Evolutionary conservation across 345 rosid species (phyloP).

Genomic region (Cochlearia excelsa): DNA sequence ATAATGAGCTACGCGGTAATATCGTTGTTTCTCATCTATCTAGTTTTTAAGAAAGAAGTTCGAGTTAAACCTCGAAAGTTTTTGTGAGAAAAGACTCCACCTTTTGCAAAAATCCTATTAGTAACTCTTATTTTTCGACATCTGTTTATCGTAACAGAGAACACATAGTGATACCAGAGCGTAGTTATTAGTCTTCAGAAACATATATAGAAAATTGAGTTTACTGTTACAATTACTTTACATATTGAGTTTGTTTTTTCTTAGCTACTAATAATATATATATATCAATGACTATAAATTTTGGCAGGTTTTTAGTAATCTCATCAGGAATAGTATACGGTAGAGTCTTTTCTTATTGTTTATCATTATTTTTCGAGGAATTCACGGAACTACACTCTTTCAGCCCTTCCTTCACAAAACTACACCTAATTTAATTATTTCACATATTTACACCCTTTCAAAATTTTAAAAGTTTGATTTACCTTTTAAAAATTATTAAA

Average conservation of each 20-base stretch:
- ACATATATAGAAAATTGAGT: neutral
- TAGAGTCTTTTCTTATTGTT: no score
- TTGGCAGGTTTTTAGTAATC: slow-evolving; percentile 63
- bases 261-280: neutral
- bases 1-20: neutral
- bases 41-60: neutral
- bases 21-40: neutral
- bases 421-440: no score
- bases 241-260: neutral
- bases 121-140: no score
- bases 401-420: no score
- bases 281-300: neutral
- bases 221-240: neutral
- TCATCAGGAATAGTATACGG: slow-evolving; percentile 79
- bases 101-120: neutral
- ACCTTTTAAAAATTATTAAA: no score
- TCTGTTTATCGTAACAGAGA: neutral
- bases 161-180: neutral
- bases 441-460: no score
- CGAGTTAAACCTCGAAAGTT: neutral
- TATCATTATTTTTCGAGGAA: no score
- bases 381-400: no score
- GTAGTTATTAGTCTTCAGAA: no score
- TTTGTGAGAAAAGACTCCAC: slow-evolving; percentile 1
- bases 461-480: no score